These are phyloP conservation scores for Pichia sp. DNA, from an alignment of 1,139 yeast genomes.

Conservation along the genomic window DNA sequence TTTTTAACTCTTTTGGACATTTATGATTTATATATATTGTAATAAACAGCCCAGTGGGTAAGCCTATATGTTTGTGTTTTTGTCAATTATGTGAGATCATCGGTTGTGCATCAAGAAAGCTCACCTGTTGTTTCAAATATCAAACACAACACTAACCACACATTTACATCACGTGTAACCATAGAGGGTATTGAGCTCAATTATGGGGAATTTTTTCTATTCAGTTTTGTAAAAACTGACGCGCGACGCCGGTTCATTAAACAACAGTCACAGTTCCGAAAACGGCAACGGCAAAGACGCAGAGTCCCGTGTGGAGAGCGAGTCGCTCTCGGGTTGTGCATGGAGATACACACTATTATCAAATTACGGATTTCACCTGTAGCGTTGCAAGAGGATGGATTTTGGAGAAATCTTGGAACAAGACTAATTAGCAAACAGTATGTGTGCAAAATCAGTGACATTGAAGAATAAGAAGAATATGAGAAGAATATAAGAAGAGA, in stretches of 20 bases:
- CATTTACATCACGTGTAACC: neutral
- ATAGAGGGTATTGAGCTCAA: neutral
- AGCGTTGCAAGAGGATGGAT: neutral
- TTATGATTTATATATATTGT: neutral
- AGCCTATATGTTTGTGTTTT: slow-evolving; percentile 23
- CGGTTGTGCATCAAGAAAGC: neutral
- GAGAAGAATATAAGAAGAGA: neutral
- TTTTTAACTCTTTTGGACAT: slow-evolving; percentile 42
- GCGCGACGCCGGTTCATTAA: no score
- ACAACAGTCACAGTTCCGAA: neutral
- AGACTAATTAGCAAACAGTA: slow-evolving; percentile 2
- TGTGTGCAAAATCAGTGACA: neutral
- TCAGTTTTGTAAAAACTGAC: no score
- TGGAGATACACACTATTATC: neutral
- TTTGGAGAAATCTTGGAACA: neutral
- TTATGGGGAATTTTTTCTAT: no score
- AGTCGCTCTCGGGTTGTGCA: neutral
- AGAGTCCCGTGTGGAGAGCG: neutral
- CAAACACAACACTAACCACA: neutral
- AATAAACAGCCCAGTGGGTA: slow-evolving; percentile 28
- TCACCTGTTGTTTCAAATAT: neutral
- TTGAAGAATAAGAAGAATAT: neutral
- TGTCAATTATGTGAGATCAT: neutral
- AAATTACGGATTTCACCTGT: neutral
- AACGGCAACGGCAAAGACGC: neutral